Evolutionary conservation across 352 stramenopile species (phyloP).

Genomic region (Globisporangium polare): DNA sequence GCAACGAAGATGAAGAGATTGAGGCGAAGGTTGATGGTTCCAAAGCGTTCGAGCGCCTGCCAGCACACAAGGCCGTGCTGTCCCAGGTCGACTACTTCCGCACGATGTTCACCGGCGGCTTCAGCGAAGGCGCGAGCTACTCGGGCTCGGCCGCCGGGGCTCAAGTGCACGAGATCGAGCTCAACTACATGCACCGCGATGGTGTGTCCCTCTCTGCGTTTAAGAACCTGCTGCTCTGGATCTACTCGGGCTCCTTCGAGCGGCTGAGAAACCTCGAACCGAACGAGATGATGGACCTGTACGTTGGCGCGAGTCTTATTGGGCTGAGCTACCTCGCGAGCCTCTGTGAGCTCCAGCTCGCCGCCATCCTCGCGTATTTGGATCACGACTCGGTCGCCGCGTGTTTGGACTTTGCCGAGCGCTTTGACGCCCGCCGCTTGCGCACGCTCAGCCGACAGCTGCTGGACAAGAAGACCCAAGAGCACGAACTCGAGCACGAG

Average conservation of each 20-base stretch:
- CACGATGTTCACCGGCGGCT: conserved; percentile 79
- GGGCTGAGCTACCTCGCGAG: conserved; percentile 46
- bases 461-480: conserved; percentile 17
- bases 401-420: conserved; percentile 60
- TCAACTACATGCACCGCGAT: conserved; percentile 72
- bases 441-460: conserved; percentile 41
- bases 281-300: conserved; percentile 69
- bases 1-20: conserved; percentile 19
- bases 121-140: conserved; percentile 50
- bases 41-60: conserved; percentile 30
- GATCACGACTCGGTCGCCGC: conserved; percentile 45
- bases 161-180: conserved; percentile 46
- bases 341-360: conserved; percentile 61
- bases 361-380: conserved; percentile 42
- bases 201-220: conserved; percentile 65
- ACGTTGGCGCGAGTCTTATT: conserved; percentile 56
- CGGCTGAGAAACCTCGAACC: conserved; percentile 41
- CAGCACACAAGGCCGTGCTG: conserved; percentile 68
- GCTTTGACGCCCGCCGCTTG: conserved; percentile 53
- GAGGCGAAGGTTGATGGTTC: conserved; percentile 1
- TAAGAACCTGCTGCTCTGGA: conserved; percentile 55
- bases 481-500: not conserved
- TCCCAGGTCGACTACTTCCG: conserved; percentile 79
- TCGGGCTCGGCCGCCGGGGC: conserved; percentile 4
- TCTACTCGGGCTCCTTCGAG: conserved; percentile 66